Evolutionary conservation across 2,329 filamentous ascomycete species (phyloP), one percentile per base, ranked within the genome.

Genomic region (Colletotrichum sp.): DNA sequence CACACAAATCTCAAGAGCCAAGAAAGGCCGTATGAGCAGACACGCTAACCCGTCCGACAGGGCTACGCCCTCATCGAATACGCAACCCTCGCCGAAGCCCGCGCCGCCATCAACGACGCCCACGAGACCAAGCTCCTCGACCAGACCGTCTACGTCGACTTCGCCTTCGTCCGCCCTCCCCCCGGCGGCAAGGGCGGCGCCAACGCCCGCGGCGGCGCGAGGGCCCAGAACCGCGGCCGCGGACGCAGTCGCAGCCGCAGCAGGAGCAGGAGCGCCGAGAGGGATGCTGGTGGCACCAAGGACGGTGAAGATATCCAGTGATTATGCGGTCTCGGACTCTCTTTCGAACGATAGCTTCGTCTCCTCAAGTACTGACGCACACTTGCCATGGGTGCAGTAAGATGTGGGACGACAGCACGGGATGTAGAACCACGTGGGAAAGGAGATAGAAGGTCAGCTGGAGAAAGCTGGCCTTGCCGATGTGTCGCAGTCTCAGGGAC

Each of bases 31-130:
- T 44, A 44, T 44, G 39, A 44, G 39, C 18, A 2, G 8, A n/a
- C 2, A 44, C 39, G 39, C 39, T n/a, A 3, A 44, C 6, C 10
- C n/a, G 7, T 52, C 44, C 6, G 10, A 52, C 78, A 96, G 95
- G 95, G 95, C 79, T 97, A 97, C 85, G 95, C 94, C 34, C 87
- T 97, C 80, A 96, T 97, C 84, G 95, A 97, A 84, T 97, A 96
- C 85, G 89, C 94, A 2, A 96, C 95, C 1, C 88, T 96, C 55
- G 90, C 93, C 78, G 95, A 97, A 84, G 95, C 95, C 16, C 92
- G 93, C 78, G 94, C 93, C n/a, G 95, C 95, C 60, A 95, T 97
- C 81, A 93, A 95, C 83, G 93, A 92, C 80, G 93, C 94, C n/a
- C 91, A 97, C 84, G 89, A 92, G 77, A 92, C 93, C 57, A 95